phyloP scores from a whole-genome alignment of 371 early-diverging fungal genomes.

The Phascolomyces articulosus region DNA sequence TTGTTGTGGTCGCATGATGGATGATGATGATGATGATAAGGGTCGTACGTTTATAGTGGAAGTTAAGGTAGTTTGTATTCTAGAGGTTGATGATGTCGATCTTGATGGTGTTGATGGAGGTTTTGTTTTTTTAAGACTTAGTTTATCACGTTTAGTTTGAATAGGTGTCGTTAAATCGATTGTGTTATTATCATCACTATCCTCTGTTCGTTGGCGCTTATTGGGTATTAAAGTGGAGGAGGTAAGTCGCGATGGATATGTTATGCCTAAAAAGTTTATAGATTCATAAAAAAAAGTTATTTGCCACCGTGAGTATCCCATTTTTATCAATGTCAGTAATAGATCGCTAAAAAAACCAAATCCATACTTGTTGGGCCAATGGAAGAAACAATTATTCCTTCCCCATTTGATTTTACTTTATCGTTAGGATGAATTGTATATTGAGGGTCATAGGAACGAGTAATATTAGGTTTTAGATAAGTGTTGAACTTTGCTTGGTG shows the following conservation, averaged over 20 bases:
- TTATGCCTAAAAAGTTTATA: no score
- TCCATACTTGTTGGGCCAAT: neutral
- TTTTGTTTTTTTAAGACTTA: neutral
- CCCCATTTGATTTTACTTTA: neutral
- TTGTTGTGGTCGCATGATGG: neutral
- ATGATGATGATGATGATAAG: neutral
- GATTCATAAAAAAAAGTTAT: no score
- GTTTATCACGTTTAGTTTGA: neutral
- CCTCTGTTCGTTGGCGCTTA: neutral
- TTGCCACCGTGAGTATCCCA: no score
- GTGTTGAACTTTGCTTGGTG: slow-evolving; percentile 11
- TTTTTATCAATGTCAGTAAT: no score
- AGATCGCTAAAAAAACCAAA: no score
- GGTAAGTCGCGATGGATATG: no score
- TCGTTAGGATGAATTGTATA: slow-evolving; percentile 8
- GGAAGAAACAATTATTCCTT: neutral
- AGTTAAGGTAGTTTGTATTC: neutral
- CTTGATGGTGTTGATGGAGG: no score
- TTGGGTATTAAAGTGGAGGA: no score
- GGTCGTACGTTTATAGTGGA: neutral
- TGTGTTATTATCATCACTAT: neutral
- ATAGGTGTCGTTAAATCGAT: neutral
- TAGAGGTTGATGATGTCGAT: no score
- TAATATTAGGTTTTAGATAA: neutral
- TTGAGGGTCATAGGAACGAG: neutral